Evolutionary conservation across 805 yeast genomes (phyloP).

Genomic region (Myxozyma neotropica): DNA sequence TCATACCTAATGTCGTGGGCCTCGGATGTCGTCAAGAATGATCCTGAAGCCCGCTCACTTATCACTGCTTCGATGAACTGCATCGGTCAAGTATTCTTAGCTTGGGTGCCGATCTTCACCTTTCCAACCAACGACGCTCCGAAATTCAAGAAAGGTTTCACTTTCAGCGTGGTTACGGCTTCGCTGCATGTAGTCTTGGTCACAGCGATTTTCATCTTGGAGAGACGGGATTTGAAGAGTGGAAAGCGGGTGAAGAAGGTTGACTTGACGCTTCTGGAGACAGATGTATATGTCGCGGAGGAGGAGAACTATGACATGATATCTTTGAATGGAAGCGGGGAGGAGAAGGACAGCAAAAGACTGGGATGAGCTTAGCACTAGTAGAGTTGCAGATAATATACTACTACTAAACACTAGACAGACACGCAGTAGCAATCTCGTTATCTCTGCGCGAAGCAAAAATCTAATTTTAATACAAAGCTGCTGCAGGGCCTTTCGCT

Average conservation of each 20-base stretch:
- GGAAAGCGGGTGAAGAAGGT: background rate
- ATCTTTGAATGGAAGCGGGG: no score
- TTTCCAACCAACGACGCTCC: conserved; percentile 45
- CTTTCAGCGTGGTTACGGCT: conserved; percentile 14
- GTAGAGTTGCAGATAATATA: no score
- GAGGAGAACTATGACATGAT: background rate
- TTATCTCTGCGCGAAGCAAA: no score
- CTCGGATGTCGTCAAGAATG: conserved; percentile 37
- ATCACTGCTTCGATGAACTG: conserved; percentile 43
- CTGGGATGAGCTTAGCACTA: no score
- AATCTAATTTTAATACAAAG: no score
- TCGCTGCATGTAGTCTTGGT: conserved; percentile 11
- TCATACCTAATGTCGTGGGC: conserved; percentile 38
- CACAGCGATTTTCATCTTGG: conserved; percentile 7
- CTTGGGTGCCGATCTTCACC: conserved; percentile 46
- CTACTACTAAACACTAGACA: no score
- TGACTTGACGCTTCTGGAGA: background rate
- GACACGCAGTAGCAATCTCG: no score
- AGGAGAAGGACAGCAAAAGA: no score
- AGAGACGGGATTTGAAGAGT: conserved; percentile 14
- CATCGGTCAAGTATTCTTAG: conserved; percentile 42
- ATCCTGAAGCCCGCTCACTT: conserved; percentile 40
- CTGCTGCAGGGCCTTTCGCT: no score
- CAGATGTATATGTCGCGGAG: background rate
- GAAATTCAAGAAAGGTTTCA: conserved; percentile 16